Evolutionary conservation across 2,329 filamentous ascomycete species (phyloP).

Genomic region (Microthyrium microscopicum): DNA sequence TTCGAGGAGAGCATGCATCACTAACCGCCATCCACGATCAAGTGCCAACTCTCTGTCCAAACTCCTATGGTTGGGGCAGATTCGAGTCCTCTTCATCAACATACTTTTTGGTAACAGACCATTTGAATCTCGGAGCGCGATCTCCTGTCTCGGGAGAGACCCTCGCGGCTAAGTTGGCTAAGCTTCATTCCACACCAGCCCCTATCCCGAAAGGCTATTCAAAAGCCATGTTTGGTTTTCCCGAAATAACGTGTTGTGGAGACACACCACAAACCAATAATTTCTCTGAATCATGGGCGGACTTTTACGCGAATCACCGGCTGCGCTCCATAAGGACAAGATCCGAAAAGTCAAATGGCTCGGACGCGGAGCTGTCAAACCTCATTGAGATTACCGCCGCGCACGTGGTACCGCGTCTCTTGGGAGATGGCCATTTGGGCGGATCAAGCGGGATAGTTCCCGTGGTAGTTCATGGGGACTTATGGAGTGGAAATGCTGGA

Average conservation of each 20-base stretch:
- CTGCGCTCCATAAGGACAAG: constrained; percentile 46
- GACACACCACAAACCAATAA: constrained; percentile 67
- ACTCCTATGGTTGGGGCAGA: constrained; percentile 54
- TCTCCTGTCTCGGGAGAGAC: constrained; percentile 21
- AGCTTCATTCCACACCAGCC: constrained; percentile 60
- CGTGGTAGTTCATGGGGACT: constrained; percentile 73
- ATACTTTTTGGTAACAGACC: constrained; percentile 55
- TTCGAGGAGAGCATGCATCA: constrained; percentile 64
- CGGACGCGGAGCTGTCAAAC: constrained; percentile 42
- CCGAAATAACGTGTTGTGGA: constrained; percentile 71
- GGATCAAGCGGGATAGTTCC: constrained; percentile 46
- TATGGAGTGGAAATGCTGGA: constrained; percentile 82
- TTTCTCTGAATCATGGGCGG: constrained; percentile 58
- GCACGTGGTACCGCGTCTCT: constrained; percentile 56
- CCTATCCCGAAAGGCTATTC: constrained; percentile 43
- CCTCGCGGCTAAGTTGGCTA: constrained; percentile 61
- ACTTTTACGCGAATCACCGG: constrained; percentile 69
- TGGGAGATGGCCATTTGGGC: constrained; percentile 51
- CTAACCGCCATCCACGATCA: constrained; percentile 62
- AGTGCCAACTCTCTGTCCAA: constrained; percentile 61
- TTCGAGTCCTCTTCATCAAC: constrained; percentile 31
- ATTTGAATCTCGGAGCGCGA: constrained; percentile 44
- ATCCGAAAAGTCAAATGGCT: constrained; percentile 44
- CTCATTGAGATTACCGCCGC: constrained; percentile 48
- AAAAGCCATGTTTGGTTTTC: constrained; percentile 62